Base-by-base conservation (phyloP, 139 green algal species). In the Zygnema circumcarinatum region DNA sequence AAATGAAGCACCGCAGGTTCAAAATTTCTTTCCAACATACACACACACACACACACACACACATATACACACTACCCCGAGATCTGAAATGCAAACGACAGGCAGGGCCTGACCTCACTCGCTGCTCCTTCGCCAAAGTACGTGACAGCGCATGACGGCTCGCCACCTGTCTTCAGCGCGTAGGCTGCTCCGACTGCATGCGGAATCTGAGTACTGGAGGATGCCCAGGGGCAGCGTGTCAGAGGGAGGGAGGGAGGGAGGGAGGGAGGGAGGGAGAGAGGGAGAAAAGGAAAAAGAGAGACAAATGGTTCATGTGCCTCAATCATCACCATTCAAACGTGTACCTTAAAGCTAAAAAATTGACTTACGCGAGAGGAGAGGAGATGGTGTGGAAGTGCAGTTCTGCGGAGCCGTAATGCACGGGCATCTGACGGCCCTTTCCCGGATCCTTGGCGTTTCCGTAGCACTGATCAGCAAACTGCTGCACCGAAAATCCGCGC, bases 381-480 rank as follows among this genome's bases (percentile, higher is more conserved):
- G 94, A 97, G 67, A 98, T 95, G 73, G 96, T 98, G 80, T 98
- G 95, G 83, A 97, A 98, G 74, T 94, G 90, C 16, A 95, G 93
- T 33, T 92, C 88, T 39, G 83, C 90, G 88, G 79, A 92, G 41
- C 96, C 96, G 87, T 98, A 98, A 90, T 98, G 96, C 38, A 98
- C 95, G 36, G 96, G 96, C 96, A 98, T 98, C 16, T 96, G 93
- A 25, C 89, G 41, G 0, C 96, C 96, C 91, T 97, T 97, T 47
- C 94, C 94, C 39, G 88, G 85, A 41, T 98, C 96, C 11, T 90
- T 83, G 31, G 72, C 75, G 89, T 96, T 98, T 69, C 95, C 95
- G 91, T 94, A 96, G 83, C 94, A 96, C 94, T 98, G 96, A 84
- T 98, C 76, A 0, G 96, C 96, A 92, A 98, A 97, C 53, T 98